Conservation (phyloP, 1,284 basidiomycete species). For the Leccinum griseonigrum region DNA sequence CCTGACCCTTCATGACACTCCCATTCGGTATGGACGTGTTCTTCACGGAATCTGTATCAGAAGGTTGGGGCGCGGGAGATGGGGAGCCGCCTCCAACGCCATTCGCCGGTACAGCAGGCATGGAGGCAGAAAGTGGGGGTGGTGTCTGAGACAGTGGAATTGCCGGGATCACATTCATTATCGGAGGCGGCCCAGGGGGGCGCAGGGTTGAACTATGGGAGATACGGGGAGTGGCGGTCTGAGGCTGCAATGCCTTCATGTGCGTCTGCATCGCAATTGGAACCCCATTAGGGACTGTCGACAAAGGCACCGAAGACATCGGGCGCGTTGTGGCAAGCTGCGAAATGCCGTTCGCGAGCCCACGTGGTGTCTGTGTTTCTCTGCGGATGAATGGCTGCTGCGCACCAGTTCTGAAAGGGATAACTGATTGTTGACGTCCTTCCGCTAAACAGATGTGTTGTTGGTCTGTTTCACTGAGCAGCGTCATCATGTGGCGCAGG, state of each 20-base stretch:
- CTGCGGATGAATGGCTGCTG: conserved; percentile 38
- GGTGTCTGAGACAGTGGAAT: conserved; percentile 21
- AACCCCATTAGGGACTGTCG: conserved; percentile 37
- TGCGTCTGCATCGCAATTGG: conserved; percentile 54
- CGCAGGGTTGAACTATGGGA: conserved; percentile 41
- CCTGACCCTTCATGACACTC: conserved; percentile 11
- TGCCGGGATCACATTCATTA: conserved; percentile 26
- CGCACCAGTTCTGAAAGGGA: conserved; percentile 37
- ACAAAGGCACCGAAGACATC: conserved; percentile 23
- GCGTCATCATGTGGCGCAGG: conserved; percentile 54
- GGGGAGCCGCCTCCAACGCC: conserved; percentile 14
- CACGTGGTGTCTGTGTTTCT: conserved; percentile 35
- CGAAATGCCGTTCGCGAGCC: conserved; percentile 29
- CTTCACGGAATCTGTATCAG: conserved; percentile 28
- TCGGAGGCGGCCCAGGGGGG: conserved; percentile 34
- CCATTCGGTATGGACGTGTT: conserved; percentile 19
- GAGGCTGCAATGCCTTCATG: conserved; percentile 52
- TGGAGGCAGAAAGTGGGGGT: conserved; percentile 10
- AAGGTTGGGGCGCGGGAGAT: conserved; percentile 20
- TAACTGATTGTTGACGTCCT: conserved; percentile 37
- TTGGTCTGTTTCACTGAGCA: conserved; percentile 48
- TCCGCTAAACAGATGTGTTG: conserved; percentile 38
- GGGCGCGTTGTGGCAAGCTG: conserved; percentile 26
- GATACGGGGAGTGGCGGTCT: conserved; percentile 49
- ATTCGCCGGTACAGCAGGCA: conserved; percentile 10